Evolutionary conservation across 2,329 filamentous ascomycete genomes (phyloP), one percentile per base, ranked within the genome.

Genomic region (Calonectria leucothoes): DNA sequence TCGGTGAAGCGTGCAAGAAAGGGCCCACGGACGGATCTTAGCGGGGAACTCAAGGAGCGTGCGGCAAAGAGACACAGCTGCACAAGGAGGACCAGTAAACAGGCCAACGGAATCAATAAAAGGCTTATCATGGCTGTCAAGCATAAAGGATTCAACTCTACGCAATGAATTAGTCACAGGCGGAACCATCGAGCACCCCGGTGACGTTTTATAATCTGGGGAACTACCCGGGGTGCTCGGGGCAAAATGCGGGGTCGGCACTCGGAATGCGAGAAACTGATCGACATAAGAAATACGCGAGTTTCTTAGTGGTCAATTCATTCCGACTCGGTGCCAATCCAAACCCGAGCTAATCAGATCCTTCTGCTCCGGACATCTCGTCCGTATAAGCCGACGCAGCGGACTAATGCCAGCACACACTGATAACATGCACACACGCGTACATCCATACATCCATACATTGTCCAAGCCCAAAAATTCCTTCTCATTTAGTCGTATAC

Each of bases 11-110:
- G 71, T 3, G 81, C 79, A 3, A 82, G 57, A 3, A 75, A 73
- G 0, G 82, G 82, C 0, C 83, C 83, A 0, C 76, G 76, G 0
- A 84, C 73, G 0, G 74, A 73, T n/a, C 77, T 75, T 4, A 83
- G 69, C 10, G 80, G 78, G 35, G 74, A 83, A 14, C 6, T 29
- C 10, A 75, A 14, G 0, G 52, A 69, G 25, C 67, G 70, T 20
- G 65, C 17, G 14, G 67, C 10, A n/a, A 45, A 67, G 17, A 69
- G n/a, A 14, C 71, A 7, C 0, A 72, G 10, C 2, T 52, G 31
- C 8, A 74, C 29, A n/a, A 57, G 15, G 14, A 76, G 31, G 27
- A 72, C 12, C 3, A 69, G 11, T 2, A 35, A 7, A 4, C 27
- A 25, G 23, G 31, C 55, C 10, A 64, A 1, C 6, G 65, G 69